phyloP scores from a whole-genome alignment of 164 flowering plant genomes.

The Vitis vinifera region ASM3070453v1 NC_081809.1:1385501-1386000 shows the following conservation, averaged over 20 bases:
- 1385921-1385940: constrained; percentile 59
- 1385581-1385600: no score
- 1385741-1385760: not conserved
- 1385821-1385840: constrained; percentile 21
- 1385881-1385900: constrained; percentile 33
- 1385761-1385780: constrained; percentile 18
- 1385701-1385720: constrained; percentile 13
- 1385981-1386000: not conserved
- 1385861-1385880: constrained; percentile 23
- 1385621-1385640: constrained; percentile 6
- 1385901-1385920: constrained; percentile 22
- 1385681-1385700: constrained; percentile 10
- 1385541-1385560: no score
- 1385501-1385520: no score
- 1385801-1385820: constrained; percentile 22
- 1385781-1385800: constrained; percentile 26
- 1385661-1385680: constrained; percentile 25
- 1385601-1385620: constrained; percentile 13
- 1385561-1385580: no score
- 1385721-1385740: not conserved
- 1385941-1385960: constrained; percentile 36
- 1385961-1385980: constrained; percentile 38
- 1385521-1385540: no score
- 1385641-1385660: constrained; percentile 12
- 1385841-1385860: constrained; percentile 30